Evolutionary conservation across 805 yeast species (phyloP).

Genomic region (Lipomyces kockii): DNA sequence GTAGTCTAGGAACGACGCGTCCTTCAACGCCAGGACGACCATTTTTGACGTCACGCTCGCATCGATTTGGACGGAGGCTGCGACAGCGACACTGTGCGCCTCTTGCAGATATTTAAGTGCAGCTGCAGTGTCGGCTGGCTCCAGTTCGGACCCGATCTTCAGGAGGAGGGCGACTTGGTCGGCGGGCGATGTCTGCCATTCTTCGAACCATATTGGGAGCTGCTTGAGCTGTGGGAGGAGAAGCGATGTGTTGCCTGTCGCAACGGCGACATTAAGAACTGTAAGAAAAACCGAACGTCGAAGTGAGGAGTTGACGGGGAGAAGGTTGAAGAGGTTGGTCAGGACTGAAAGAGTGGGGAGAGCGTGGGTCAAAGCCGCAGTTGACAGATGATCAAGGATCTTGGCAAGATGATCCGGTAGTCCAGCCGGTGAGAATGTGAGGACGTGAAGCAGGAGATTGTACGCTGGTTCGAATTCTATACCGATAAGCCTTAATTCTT

Average conservation of each 20-base stretch:
- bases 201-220: constrained; percentile 47
- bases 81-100: constrained; percentile 38
- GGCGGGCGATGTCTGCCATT: constrained; percentile 44
- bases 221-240: constrained; percentile 47
- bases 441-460: constrained; percentile 47
- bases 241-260: constrained; percentile 44
- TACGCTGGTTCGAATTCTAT: constrained; percentile 48
- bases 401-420: constrained; percentile 42
- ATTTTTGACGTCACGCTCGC: constrained; percentile 12
- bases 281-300: constrained; percentile 44
- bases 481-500: neutral
- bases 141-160: constrained; percentile 40
- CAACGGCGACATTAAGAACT: constrained; percentile 45
- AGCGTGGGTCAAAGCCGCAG: constrained; percentile 16
- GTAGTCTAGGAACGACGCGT: constrained; percentile 26
- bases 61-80: constrained; percentile 14
- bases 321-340: constrained; percentile 49
- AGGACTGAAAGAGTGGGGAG: constrained; percentile 39
- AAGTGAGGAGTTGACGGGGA: constrained; percentile 42
- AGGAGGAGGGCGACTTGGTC: constrained; percentile 40
- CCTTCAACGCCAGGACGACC: constrained; percentile 23
- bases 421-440: constrained; percentile 44
- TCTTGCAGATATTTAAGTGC: constrained; percentile 38
- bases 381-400: constrained; percentile 41
- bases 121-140: constrained; percentile 9